These are phyloP conservation scores for Tulasnella sp. DNA, from an alignment of 768 basidiomycete species.

Conservation along the genomic window DNA sequence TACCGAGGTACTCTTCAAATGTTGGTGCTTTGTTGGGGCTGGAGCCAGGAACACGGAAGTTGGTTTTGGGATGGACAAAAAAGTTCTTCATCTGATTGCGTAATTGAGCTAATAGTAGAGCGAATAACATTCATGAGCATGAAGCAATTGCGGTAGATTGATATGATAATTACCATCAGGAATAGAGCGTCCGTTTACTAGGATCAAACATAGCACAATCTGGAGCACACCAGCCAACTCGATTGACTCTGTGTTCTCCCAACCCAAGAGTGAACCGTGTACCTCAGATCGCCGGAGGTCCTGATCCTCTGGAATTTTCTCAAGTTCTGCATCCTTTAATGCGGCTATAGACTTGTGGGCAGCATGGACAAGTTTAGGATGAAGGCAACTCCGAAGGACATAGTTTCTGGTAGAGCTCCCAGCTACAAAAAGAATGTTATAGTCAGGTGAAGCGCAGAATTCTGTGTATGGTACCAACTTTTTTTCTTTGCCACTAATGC, in stretches of 20 bases:
- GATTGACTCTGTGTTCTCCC: constrained; percentile 55
- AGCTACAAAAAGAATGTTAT: too few species aligned
- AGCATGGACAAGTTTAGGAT: too few species aligned
- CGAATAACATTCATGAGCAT: not conserved
- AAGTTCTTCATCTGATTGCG: constrained; percentile 56
- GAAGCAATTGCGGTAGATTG: not conserved
- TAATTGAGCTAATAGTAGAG: constrained; percentile 46
- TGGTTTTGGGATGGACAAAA: constrained; percentile 38
- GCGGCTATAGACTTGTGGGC: too few species aligned
- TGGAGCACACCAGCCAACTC: constrained; percentile 58
- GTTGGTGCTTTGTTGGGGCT: constrained; percentile 38
- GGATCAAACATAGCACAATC: constrained; percentile 66
- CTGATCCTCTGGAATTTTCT: too few species aligned
- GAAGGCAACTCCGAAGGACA: too few species aligned
- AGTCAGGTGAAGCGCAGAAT: too few species aligned
- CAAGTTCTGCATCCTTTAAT: too few species aligned
- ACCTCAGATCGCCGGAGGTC: too few species aligned
- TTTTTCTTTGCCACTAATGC: too few species aligned
- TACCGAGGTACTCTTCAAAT: constrained; percentile 52
- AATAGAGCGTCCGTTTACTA: constrained; percentile 66
- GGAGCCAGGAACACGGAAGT: constrained; percentile 39
- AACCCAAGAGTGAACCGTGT: constrained; percentile 61
- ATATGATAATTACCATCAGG: constrained; percentile 48
- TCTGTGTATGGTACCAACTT: too few species aligned
- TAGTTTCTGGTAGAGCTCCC: too few species aligned